Percentiles rank a stretch among this genome's conserved stretches.
phyloP scores from a whole-genome alignment of 805 yeast genomes.

The Dipodascus albidus region DNA sequence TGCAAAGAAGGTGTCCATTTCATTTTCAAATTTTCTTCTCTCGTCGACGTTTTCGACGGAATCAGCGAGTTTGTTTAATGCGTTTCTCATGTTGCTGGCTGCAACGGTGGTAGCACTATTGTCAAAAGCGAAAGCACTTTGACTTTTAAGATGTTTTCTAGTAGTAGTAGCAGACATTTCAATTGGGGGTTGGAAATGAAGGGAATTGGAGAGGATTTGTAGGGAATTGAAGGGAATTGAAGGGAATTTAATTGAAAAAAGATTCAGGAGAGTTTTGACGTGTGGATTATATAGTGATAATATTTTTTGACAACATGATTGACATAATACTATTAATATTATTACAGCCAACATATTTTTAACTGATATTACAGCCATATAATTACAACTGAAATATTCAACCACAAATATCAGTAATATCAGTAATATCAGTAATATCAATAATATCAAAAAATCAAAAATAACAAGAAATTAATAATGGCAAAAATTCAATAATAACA shows the following conservation, averaged over 20 bases:
- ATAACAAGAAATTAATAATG: no score
- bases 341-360: no score
- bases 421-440: no score
- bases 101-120: slow-evolving; percentile 91
- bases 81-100: slow-evolving; percentile 96
- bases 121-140: slow-evolving; percentile 75
- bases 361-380: no score
- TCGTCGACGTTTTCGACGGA: slow-evolving; percentile 41
- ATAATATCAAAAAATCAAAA: no score
- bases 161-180: slow-evolving; percentile 14
- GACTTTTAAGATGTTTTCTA: slow-evolving; percentile 58
- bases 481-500: no score
- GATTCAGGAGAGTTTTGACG: not conserved
- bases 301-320: no score
- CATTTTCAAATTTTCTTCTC: slow-evolving; percentile 58
- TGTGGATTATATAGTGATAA: no score
- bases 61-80: slow-evolving; percentile 80
- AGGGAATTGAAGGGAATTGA: not conserved
- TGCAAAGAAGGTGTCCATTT: slow-evolving; percentile 90
- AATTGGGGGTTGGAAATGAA: not conserved
- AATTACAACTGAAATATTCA: no score
- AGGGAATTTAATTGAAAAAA: not conserved
- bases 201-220: not conserved
- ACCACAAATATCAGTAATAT: no score
- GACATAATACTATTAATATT: no score